These are phyloP conservation scores for Areca catechu DNA, from an alignment of 176 grass and related monocot genomes.

Conservation along the genomic window DNA sequence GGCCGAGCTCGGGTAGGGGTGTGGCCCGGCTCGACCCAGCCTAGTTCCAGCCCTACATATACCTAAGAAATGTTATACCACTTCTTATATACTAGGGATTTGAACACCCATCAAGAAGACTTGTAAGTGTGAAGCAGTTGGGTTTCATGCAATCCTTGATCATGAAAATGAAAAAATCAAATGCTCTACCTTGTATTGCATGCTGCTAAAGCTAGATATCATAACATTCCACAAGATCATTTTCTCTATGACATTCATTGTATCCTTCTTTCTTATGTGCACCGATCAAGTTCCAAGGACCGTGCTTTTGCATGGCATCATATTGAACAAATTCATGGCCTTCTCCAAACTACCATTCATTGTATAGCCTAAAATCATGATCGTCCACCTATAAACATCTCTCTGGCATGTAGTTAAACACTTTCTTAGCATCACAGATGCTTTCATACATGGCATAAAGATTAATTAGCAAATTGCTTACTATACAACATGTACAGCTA, in stretches of 20 bases:
- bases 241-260: slow-evolving; percentile 8
- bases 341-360: not conserved
- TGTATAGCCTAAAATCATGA: slow-evolving; percentile 8
- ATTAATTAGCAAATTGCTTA: slow-evolving; percentile 13
- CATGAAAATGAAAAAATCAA: not conserved
- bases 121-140: slow-evolving; percentile 17
- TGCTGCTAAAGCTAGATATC: slow-evolving; percentile 4
- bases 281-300: slow-evolving; percentile 16
- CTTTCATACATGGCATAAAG: slow-evolving; percentile 3
- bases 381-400: slow-evolving; percentile 10
- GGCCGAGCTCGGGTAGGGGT: no score
- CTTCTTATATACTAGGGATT: not conserved
- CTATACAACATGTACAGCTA: slow-evolving; percentile 2
- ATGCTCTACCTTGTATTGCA: slow-evolving; percentile 5
- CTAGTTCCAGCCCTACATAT: no score
- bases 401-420: slow-evolving; percentile 9
- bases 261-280: slow-evolving; percentile 8
- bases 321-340: slow-evolving; percentile 11
- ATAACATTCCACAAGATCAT: slow-evolving; percentile 12
- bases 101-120: slow-evolving; percentile 15
- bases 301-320: slow-evolving; percentile 12
- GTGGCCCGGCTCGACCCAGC: no score
- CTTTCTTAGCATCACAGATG: slow-evolving; percentile 2
- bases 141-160: slow-evolving; percentile 1
- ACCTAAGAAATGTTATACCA: slow-evolving; percentile 2